Conservation (phyloP, 1,284 basidiomycete genomes). For the Ganoderma lingzhi region DNA sequence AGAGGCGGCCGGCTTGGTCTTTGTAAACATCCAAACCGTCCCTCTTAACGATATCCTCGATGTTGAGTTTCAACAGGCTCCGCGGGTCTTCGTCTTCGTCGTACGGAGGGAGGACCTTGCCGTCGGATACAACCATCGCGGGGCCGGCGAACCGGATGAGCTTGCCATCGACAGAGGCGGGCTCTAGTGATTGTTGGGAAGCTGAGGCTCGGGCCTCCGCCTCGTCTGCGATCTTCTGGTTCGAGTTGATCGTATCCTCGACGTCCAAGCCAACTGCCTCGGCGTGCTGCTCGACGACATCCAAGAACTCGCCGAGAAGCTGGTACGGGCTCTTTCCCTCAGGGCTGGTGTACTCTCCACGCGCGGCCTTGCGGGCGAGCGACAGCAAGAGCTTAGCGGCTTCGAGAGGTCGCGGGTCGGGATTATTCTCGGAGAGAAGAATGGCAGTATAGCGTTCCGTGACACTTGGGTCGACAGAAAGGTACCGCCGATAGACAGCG, state of each 20-base stretch:
- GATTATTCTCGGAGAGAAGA: constrained; percentile 73
- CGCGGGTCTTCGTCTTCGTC: constrained; percentile 86
- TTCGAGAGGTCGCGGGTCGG: constrained; percentile 85
- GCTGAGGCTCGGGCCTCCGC: constrained; percentile 42
- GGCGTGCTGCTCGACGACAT: constrained; percentile 90
- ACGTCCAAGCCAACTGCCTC: constrained; percentile 93
- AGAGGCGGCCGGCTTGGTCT: constrained; percentile 95
- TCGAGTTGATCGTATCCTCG: constrained; percentile 70
- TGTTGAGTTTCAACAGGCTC: constrained; percentile 81
- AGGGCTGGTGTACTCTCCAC: constrained; percentile 86
- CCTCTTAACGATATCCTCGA: constrained; percentile 84
- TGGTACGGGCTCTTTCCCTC: constrained; percentile 98
- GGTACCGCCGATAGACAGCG: constrained; percentile 90
- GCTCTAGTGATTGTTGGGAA: constrained; percentile 43
- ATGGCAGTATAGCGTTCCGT: constrained; percentile 88
- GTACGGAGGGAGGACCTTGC: constrained; percentile 60
- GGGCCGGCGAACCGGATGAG: constrained; percentile 83
- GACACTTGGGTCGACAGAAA: constrained; percentile 84
- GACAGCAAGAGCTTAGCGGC: constrained; percentile 92
- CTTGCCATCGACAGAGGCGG: constrained; percentile 64
- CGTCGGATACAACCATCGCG: constrained; percentile 62
- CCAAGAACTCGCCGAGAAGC: constrained; percentile 91
- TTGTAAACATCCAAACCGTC: constrained; percentile 92
- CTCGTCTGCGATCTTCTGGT: constrained; percentile 51
- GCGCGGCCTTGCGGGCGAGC: constrained; percentile 84